Evolutionary conservation across 2,329 filamentous ascomycete species (phyloP), one percentile per base, ranked within the genome.

Genomic region (Acephala macrosclerotiorum): DNA sequence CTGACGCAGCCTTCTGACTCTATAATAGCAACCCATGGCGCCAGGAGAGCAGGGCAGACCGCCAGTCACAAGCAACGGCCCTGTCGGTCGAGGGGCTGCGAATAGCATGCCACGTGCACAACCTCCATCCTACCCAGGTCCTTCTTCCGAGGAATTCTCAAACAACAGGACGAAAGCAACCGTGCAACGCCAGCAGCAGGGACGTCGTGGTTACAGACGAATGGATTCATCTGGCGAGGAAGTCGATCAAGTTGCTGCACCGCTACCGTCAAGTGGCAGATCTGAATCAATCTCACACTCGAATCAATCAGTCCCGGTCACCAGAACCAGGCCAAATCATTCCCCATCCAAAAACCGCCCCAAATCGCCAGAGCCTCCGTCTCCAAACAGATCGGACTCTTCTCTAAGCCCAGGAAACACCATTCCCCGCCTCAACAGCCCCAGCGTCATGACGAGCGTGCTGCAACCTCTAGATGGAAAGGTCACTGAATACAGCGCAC

Each of bases 41-140:
- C 58, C 49, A 38, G 53, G 25, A 49, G 61, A 59, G 38, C n/a
- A 35, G 25, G n/a, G 11, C 16, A 60, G 49, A 58, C 36, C 26
- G 20, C 58, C 58, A 57, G 49, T 61, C 33, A 47, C 63, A 14
- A 65, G 58, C 16, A 61, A 58, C 16, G 58, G 42, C 9, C 29
- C 63, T 29, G 26, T 26, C 18, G 35, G 35, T 26, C 57, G 58
- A 40, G 63, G 58, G 2, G n/a, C 51, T 22, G n/a, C n/a, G 2
- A 56, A 26, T n/a, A 58, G 55, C 12, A 38, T 26, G 20, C n/a
- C 25, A 26, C 29, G 47, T 16, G 38, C 12, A 42, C 38, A 4
- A n/a, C 58, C 63, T n/a, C 63, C 63, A 25, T 61, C 63, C 25
- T 65, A 65, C 33, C 53, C 63, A n/a, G 58, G 61, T 20, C 58